These are phyloP conservation scores for Candida buenavistaensis DNA, from an alignment of 1,139 yeast genomes.

Conservation along the genomic window DNA sequence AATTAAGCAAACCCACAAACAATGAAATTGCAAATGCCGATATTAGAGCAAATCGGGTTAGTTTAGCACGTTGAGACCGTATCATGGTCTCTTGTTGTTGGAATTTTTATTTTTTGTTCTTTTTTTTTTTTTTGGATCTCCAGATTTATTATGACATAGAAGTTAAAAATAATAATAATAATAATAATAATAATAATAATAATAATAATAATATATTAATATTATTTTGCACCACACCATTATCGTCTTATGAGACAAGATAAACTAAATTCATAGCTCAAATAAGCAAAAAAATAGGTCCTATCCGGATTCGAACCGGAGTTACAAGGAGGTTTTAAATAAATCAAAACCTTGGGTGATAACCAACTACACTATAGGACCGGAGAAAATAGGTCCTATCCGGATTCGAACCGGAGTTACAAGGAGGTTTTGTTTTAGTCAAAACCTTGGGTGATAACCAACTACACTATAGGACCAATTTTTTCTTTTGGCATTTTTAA, in stretches of 20 bases:
- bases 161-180: not conserved
- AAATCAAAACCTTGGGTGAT: constrained; percentile 6
- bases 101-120: too few species aligned
- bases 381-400: constrained; percentile 1
- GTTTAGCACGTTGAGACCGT: not conserved
- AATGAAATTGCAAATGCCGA: not conserved
- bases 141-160: not conserved
- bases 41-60: not conserved
- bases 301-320: constrained; percentile 7
- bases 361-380: constrained; percentile 7
- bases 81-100: not conserved
- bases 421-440: not conserved
- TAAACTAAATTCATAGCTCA: too few species aligned
- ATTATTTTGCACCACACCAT: too few species aligned
- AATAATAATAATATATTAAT: too few species aligned
- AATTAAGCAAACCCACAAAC: not conserved
- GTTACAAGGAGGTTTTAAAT: constrained; percentile 4
- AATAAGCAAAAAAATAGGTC: constrained; percentile 5
- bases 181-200: too few species aligned
- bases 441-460: constrained; percentile 2
- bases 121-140: too few species aligned
- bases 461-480: constrained; percentile 1
- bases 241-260: too few species aligned
- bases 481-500: too few species aligned
- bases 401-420: constrained; percentile 2